A percentile compares a stretch with the other conserved stretches of the same genome.
Conservation (phyloP, 2,329 filamentous ascomycete genomes). For the Colletotrichum sansevieriae region DNA sequence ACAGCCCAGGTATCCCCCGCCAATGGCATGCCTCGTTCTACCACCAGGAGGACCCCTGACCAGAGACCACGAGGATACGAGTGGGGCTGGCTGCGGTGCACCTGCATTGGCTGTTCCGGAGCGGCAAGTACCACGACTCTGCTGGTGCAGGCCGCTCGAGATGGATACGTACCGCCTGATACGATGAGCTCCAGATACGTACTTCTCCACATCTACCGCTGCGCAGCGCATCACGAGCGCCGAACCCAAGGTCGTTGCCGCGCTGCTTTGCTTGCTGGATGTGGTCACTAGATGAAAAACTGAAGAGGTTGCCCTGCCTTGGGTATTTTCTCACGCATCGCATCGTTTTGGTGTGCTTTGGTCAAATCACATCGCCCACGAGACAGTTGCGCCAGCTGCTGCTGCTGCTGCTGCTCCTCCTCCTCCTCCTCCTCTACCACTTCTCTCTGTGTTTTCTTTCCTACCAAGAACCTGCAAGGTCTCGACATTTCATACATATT, state of each 20-base stretch:
- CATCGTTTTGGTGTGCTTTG: neutral
- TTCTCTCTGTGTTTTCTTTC: too few relatives aligned
- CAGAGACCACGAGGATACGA: slow-evolving; percentile 40
- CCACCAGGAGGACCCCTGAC: slow-evolving; percentile 33
- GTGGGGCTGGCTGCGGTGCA: slow-evolving; percentile 38
- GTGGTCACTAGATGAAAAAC: slow-evolving; percentile 11
- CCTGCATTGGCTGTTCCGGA: slow-evolving; percentile 42
- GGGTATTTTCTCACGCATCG: slow-evolving; percentile 2
- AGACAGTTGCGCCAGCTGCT: neutral
- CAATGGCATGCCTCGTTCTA: slow-evolving; percentile 26
- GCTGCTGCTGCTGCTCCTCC: neutral
- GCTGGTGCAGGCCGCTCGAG: too few relatives aligned
- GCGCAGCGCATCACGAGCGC: slow-evolving; percentile 40
- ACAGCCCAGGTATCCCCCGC: slow-evolving; percentile 37
- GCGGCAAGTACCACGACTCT: slow-evolving; percentile 1
- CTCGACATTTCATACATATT: neutral
- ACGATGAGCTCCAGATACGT: neutral
- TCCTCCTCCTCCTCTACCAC: too few relatives aligned
- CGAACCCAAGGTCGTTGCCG: slow-evolving; percentile 26
- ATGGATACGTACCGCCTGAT: neutral
- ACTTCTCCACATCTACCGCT: slow-evolving; percentile 30
- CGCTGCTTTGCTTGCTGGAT: slow-evolving; percentile 5
- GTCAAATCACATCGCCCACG: slow-evolving; percentile 12
- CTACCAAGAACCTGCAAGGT: too few relatives aligned
- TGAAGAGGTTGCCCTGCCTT: slow-evolving; percentile 12